Evolutionary conservation across 805 yeast species (phyloP).

Genomic region (Zygosaccharomyces bisporus): DNA sequence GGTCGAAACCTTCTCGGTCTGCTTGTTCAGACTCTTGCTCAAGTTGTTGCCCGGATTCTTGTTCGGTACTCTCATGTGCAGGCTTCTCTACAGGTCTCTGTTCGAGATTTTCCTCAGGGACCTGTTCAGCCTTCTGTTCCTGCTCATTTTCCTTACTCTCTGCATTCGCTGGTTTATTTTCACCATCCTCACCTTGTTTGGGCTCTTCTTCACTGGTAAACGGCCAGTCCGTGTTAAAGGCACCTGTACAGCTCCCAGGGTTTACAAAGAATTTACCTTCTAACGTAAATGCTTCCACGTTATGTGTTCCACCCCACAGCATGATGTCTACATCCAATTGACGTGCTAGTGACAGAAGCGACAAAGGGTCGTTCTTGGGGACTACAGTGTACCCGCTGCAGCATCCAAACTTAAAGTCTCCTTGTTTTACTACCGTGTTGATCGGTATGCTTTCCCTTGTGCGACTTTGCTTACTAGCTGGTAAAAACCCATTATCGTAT

Average conservation of each 20-base stretch:
- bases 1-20: too few species aligned
- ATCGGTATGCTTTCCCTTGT: slow-evolving; percentile 46
- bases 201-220: slow-evolving; percentile 31
- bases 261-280: slow-evolving; percentile 93
- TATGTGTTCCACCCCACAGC: slow-evolving; percentile 90
- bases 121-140: slow-evolving; percentile 8
- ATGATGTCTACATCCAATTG: slow-evolving; percentile 88
- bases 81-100: too few species aligned
- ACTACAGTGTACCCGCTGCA: slow-evolving; percentile 80
- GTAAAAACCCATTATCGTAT: slow-evolving; percentile 51
- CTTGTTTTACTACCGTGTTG: slow-evolving; percentile 61
- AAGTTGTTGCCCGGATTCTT: background rate
- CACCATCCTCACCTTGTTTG: slow-evolving; percentile 16
- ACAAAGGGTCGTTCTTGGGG: slow-evolving; percentile 84
- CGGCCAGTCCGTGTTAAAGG: slow-evolving; percentile 64
- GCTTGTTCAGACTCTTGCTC: slow-evolving; percentile 9
- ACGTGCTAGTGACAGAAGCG: slow-evolving; percentile 76
- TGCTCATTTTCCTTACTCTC: slow-evolving; percentile 6
- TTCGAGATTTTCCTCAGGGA: slow-evolving; percentile 12
- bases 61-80: slow-evolving; percentile 17
- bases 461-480: slow-evolving; percentile 15
- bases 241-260: slow-evolving; percentile 97
- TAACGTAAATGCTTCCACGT: slow-evolving; percentile 86
- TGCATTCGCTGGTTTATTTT: slow-evolving; percentile 3
- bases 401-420: slow-evolving; percentile 73